Conservation (phyloP, 2,329 filamentous ascomycete genomes). For the Pyrenochaeta sp. region DNA sequence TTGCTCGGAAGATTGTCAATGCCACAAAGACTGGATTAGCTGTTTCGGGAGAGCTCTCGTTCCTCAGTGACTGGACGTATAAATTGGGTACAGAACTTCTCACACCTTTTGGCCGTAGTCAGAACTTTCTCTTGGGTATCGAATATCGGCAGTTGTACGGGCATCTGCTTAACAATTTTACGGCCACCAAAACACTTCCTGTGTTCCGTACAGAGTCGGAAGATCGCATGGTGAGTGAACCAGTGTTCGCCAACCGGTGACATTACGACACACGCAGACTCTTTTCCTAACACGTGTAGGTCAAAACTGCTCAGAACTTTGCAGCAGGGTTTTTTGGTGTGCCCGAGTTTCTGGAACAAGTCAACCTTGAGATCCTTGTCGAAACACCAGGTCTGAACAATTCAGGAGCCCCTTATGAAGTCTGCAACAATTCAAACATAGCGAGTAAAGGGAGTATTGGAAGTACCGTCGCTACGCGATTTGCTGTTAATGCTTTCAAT, state of each 20-base stretch:
- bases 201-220: slow-evolving; percentile 47
- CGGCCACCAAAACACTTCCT: slow-evolving; percentile 47
- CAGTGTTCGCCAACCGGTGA: too few species aligned
- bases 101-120: slow-evolving; percentile 40
- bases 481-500: slow-evolving; percentile 39
- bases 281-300: too few species aligned
- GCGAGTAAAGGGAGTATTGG: slow-evolving; percentile 37
- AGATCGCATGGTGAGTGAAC: slow-evolving; percentile 34
- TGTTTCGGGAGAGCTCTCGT: slow-evolving; percentile 38
- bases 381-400: slow-evolving; percentile 37
- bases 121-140: slow-evolving; percentile 54
- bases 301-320: slow-evolving; percentile 44
- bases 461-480: slow-evolving; percentile 29
- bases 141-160: slow-evolving; percentile 54
- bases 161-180: slow-evolving; percentile 56
- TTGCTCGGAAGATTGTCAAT: slow-evolving; percentile 37
- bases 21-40: slow-evolving; percentile 33
- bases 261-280: too few species aligned
- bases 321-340: slow-evolving; percentile 45
- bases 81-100: slow-evolving; percentile 42
- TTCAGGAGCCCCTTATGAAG: slow-evolving; percentile 39
- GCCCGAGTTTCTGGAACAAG: slow-evolving; percentile 38
- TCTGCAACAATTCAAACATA: slow-evolving; percentile 41
- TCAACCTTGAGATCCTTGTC: slow-evolving; percentile 41
- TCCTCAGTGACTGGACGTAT: slow-evolving; percentile 37